Base-by-base conservation (phyloP, 1,284 basidiomycete genomes). In the Lentinus polychrous region DNA sequence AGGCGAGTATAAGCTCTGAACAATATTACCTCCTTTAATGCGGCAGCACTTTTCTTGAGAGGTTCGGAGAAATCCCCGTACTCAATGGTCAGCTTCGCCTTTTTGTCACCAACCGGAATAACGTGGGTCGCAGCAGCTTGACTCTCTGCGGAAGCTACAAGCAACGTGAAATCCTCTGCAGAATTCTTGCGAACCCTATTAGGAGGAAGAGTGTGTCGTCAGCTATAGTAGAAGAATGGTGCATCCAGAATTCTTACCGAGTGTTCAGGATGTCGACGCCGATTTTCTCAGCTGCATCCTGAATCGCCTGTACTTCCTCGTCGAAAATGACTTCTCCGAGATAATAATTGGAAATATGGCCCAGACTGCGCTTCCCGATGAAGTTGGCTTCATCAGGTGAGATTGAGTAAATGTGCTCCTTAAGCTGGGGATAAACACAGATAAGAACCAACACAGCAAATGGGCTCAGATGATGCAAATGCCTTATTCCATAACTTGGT, bases 301-400 rank as follows among this genome's bases (percentile, higher is more conserved):
- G 90, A 8, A 92, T 75, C 2, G 75, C 74, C 15, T 79, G 77
- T 14, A 91, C 86, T 60, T 92, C 89, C 0, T 79, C 77, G 54
- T 91, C 86, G 14, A 75, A 73, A 23, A 85, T 79, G 8, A 74
- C 63, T 51, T 85, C 74, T 1, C 86, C 86, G 20, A 84, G 77
- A 60, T 92, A 92, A 64, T 92, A 92, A 61, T 90, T 89, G 24
- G 83, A 87, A 43, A 89, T 60, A 52, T 91, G 87, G 1, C 89
- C 89, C 20, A 79, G 70, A 46, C 68, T 74, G 35, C 81, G 84
- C 61, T 92, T 91, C 47, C 89, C 90, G 53, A 92, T 86, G 60
- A 76, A 82, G 45, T 90, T 73, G 46, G 73, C 76, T 1, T 74
- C 61, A 57, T 86, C 81, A 1, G 90, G 88, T 15, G 65, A 60